These are phyloP conservation scores for Pleurotus pulmonarius DNA, from an alignment of 768 basidiomycete species.

Conservation along the genomic window DNA sequence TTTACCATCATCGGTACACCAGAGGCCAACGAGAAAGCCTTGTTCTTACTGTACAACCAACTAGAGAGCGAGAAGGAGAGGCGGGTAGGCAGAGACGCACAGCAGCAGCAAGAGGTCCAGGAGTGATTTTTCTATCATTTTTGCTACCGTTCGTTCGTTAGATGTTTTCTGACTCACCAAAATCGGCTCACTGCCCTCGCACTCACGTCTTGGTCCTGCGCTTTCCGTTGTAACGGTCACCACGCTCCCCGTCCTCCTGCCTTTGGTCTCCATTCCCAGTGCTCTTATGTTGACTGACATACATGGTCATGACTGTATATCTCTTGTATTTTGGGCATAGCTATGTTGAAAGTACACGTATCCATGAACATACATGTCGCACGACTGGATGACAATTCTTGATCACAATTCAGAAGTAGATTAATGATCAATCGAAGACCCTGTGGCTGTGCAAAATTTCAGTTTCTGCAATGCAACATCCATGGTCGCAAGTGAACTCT, in stretches of 20 bases:
- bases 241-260: neutral
- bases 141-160: neutral
- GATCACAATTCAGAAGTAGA: too few species aligned
- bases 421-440: too few species aligned
- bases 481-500: too few species aligned
- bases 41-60: conserved; percentile 96
- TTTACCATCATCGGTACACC: conserved; percentile 97
- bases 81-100: conserved; percentile 80
- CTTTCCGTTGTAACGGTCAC: neutral
- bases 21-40: conserved; percentile 95
- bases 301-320: neutral
- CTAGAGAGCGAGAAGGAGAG: conserved; percentile 96
- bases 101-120: conserved; percentile 66
- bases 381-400: too few species aligned
- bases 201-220: neutral
- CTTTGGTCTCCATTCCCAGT: neutral
- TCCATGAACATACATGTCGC: too few species aligned
- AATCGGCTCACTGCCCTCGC: neutral
- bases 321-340: conserved; percentile 3
- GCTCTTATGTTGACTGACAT: neutral
- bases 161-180: neutral
- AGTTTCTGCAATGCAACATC: too few species aligned
- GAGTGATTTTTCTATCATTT: conserved; percentile 25
- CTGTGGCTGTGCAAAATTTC: too few species aligned
- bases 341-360: conserved; percentile 6